Evolutionary conservation across 208 protist genomes (phyloP), one percentile per base, ranked within the genome.

Genomic region (Leptomonas seymouri): DNA sequence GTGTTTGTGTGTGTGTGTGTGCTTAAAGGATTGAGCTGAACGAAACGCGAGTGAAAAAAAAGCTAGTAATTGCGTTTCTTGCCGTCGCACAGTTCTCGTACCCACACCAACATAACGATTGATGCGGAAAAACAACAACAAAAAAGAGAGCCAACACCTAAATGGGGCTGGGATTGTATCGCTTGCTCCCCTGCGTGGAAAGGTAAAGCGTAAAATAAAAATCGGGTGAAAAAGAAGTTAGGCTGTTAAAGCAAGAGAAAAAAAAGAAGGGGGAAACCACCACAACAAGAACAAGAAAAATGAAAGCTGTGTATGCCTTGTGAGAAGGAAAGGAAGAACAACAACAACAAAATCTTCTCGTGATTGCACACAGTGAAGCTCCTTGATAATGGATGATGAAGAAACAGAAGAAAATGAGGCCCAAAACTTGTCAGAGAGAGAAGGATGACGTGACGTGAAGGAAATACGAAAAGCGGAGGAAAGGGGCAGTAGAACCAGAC

Each of bases 1-100:
- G 39, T 51, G 25, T 39, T 2, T 64, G 30, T 65, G 42, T 44
- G 21, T 42, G 42, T 25, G 45, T 64, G 5, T 51, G 42, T 51
- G 58, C 41, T 23, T 11, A 27, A n/a, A 3, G 6, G 11, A 3
- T 3, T 63, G 58, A 20, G 7, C 30, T 45, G 20, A 41, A 30
- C 31, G 6, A 14, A 25, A 28, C 8, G 46, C 21, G n/a, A 27
- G 49, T 18, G 4, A 41, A 58, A 6, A 4, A 51, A 50, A 16
- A 36, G 20, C 7, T n/a, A 39, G 0, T 39, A n/a, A 48, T 15
- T n/a, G 20, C 20, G 44, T 48, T n/a, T 16, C 3, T 6, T 5
- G 44, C 18, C 2, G 16, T 48, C 44, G 44, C 11, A 48, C 44
- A 48, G 20, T 48, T 5, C 18, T 3, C 44, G 20, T 16, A 48